These are phyloP conservation scores for Aspergillus kassunensis DNA, from an alignment of 495 filamentous ascomycete species.

Conservation along the genomic window DNA sequence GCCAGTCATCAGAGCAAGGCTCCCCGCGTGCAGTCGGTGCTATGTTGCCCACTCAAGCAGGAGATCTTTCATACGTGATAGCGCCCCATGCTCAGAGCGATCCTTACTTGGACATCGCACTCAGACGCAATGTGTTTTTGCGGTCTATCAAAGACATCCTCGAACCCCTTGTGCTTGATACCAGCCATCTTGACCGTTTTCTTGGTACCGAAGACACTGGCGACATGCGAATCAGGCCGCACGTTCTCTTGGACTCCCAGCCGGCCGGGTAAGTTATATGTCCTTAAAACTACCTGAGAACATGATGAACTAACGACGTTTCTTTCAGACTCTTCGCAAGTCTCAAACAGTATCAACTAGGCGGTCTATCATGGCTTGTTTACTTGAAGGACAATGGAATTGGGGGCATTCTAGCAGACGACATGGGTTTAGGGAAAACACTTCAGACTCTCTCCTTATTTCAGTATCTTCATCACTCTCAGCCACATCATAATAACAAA, in stretches of 20 bases:
- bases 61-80: too few species aligned
- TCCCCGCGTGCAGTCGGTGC: too few species aligned
- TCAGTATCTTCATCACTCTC: conserved; percentile 43
- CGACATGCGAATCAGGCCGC: too few species aligned
- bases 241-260: background rate
- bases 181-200: too few species aligned
- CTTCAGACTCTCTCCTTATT: conserved; percentile 57
- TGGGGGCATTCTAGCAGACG: conserved; percentile 56
- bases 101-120: too few species aligned
- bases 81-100: too few species aligned
- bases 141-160: too few species aligned
- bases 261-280: conserved; percentile 38
- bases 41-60: too few species aligned
- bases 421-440: conserved; percentile 65
- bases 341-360: conserved; percentile 63
- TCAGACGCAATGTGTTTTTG: too few species aligned
- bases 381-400: conserved; percentile 56
- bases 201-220: too few species aligned
- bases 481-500: conserved; percentile 22
- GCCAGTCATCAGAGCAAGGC: too few species aligned
- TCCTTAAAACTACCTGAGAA: background rate
- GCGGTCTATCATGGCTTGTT: conserved; percentile 58
- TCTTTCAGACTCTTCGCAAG: conserved; percentile 28
- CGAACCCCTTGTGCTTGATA: too few species aligned
- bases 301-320: background rate